Base-by-base conservation (phyloP, 2,329 filamentous ascomycete species). In the Xylariales sp. region DNA sequence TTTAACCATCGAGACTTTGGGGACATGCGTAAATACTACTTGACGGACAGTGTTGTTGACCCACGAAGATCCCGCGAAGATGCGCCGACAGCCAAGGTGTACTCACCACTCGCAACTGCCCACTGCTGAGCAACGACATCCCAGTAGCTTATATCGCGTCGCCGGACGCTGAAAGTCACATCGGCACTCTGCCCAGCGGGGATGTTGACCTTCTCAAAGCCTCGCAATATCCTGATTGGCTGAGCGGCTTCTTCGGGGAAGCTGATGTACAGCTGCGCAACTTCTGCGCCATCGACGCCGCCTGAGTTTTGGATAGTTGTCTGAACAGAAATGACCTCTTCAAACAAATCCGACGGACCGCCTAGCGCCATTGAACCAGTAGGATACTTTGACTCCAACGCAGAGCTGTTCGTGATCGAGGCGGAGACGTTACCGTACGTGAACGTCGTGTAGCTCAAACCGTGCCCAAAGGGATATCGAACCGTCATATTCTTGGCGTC, bases 111-210 rank as follows among this genome's bases (percentile, higher is more conserved):
- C 1, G 71, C 67, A 18, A 73, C 55, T 3, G 68, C 47, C 83
- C 83, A 88, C 37, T 80, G 69, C 59, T 85, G 77, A 25, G 55
- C 48, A 0, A 60, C 58, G 0, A 69, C 60, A 53, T 84, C 75
- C 81, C 81, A 85, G 40, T 81, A 74, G 49, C 77, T 81, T 27
- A 86, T 44, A 54, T 85, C 82, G 35, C 76, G 70, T 28, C 76
- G 66, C 24, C 67, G 72, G 21, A 86, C 52, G n/a, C 65, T 59
- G 47, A 85, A 74, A 0, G 55, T 63, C 4, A 77, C 68, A 2
- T 59, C 69, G 23, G 63, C 57, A 3, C 57, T 67, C 38, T 70
- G 66, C 2, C 70, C 73, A 0, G 67, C 53, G 4, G 60, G 60
- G 14, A 85, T 53, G 12, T 54, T 53, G 6, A 80, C 62, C 60